Conservation (phyloP, 176 grass and related monocot genomes). For the Oryza glaberrima region DNA sequence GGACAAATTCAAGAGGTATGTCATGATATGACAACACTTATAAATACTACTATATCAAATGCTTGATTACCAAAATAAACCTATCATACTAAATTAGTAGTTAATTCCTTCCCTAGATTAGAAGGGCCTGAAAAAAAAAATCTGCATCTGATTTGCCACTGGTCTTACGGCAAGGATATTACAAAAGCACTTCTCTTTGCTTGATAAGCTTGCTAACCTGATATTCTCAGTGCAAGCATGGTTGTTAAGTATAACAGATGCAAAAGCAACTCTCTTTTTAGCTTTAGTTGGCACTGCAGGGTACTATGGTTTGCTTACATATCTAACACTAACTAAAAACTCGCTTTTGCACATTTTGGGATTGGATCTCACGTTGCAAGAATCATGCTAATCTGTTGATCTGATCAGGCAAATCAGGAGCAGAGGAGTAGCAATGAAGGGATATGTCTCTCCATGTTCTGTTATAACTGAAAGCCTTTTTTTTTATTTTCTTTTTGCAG, state of each 20-base stretch:
- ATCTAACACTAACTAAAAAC: background rate
- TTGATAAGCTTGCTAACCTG: constrained; percentile 20
- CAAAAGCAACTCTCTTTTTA: background rate
- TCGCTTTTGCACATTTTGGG: background rate
- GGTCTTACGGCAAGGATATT: constrained; percentile 34
- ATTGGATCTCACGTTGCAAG: background rate
- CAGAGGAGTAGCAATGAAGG: background rate
- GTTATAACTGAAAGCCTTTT: background rate
- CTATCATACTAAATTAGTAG: background rate
- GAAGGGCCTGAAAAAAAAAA: background rate
- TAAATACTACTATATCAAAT: background rate
- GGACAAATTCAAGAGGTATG: background rate
- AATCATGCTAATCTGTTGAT: background rate
- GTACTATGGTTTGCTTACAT: background rate
- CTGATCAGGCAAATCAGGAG: background rate
- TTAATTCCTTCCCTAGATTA: background rate
- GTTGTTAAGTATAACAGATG: background rate
- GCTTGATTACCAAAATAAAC: background rate
- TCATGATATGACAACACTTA: background rate
- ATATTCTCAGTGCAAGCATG: constrained; percentile 23
- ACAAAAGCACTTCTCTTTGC: background rate
- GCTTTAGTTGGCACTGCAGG: background rate
- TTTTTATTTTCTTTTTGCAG: background rate
- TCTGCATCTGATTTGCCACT: background rate
- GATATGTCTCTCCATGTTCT: background rate